Evolutionary conservation across 2,329 filamentous ascomycete species (phyloP).

Genomic region (Trichoderma sp.): DNA sequence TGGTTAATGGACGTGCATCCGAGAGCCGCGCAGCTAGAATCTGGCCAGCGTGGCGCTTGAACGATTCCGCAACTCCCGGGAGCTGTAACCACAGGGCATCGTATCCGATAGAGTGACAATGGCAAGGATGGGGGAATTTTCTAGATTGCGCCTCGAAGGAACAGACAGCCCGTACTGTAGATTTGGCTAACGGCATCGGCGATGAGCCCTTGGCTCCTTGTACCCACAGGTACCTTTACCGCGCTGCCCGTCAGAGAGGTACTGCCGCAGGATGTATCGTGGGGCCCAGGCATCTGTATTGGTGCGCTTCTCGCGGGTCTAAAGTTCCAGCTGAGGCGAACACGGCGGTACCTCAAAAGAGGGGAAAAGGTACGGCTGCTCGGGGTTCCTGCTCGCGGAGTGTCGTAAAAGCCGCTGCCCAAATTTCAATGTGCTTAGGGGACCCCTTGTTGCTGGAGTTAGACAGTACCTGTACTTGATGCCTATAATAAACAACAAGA

Average conservation of each 20-base stretch:
- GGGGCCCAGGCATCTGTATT: neutral
- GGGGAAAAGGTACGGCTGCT: slow-evolving; percentile 4
- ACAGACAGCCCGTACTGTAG: neutral
- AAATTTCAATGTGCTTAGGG: neutral
- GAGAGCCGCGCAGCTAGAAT: neutral
- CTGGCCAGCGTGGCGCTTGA: neutral
- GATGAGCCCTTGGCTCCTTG: neutral
- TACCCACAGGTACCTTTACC: neutral
- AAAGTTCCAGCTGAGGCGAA: neutral
- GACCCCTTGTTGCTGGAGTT: neutral
- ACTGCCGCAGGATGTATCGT: neutral
- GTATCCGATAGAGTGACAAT: neutral
- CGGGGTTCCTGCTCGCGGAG: neutral
- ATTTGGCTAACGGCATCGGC: neutral
- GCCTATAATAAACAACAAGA: neutral
- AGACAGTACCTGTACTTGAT: neutral
- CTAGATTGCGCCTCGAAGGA: slow-evolving; percentile 17
- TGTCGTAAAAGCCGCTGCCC: neutral
- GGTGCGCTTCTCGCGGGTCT: neutral
- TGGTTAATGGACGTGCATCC: neutral
- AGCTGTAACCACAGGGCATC: neutral
- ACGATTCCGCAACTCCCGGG: neutral
- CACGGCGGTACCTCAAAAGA: neutral
- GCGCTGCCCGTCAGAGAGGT: neutral
- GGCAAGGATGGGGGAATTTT: slow-evolving; percentile 8